phyloP scores from a whole-genome alignment of 371 early-diverging fungal genomes.

The Vairimorpha necatrix region DNA sequence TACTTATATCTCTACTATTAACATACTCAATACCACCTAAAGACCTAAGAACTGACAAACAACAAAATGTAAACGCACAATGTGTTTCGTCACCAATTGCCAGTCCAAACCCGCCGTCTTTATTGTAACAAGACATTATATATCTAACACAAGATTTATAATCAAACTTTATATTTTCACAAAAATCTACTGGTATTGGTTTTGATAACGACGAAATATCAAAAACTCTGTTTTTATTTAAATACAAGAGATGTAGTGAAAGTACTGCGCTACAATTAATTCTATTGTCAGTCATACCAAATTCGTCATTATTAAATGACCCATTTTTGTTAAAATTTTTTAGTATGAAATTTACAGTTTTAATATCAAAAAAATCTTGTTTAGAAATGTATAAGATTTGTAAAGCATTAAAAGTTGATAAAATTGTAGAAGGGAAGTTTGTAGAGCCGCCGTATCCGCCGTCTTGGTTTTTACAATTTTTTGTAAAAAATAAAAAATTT shows the following conservation, averaged over 20 bases:
- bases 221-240: conserved; percentile 61
- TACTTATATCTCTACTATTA: conserved; percentile 69
- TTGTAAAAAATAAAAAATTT: conserved; percentile 31
- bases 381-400: conserved; percentile 78
- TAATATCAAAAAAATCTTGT: conserved; percentile 70
- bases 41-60: conserved; percentile 78
- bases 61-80: conserved; percentile 78
- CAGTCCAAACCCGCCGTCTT: conserved; percentile 91
- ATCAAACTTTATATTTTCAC: conserved; percentile 67
- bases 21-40: conserved; percentile 71
- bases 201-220: neutral
- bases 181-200: neutral
- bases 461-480: conserved; percentile 56
- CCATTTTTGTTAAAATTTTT: conserved; percentile 69
- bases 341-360: conserved; percentile 66
- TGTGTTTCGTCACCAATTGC: conserved; percentile 86
- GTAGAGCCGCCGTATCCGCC: conserved; percentile 83
- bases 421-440: conserved; percentile 79
- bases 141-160: conserved; percentile 71
- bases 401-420: conserved; percentile 83
- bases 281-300: conserved; percentile 87
- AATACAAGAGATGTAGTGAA: conserved; percentile 69
- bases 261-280: conserved; percentile 79
- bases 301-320: conserved; percentile 77
- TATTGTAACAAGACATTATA: conserved; percentile 75